These are phyloP conservation scores for Astrephomene gubernaculifera DNA, from an alignment of 139 green algal species.

Conservation along the genomic window DNA sequence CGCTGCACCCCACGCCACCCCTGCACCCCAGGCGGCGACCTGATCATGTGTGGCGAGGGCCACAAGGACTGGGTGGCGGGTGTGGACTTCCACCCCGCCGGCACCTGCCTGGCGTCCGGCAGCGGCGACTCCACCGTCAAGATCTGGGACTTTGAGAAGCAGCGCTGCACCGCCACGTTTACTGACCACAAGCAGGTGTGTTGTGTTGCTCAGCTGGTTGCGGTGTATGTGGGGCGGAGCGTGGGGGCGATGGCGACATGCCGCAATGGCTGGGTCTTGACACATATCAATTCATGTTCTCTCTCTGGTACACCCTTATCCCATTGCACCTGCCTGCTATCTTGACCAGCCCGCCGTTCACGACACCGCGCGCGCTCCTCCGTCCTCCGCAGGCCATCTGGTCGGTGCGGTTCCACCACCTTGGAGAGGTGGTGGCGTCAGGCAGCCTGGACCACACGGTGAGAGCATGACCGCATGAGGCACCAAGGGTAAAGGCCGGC, in stretches of 20 bases:
- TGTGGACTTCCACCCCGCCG: conserved; percentile 81
- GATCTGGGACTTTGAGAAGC: conserved; percentile 89
- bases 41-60: conserved; percentile 87
- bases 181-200: conserved; percentile 80
- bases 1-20: no score
- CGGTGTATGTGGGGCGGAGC: neutral
- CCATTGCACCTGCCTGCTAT: no score
- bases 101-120: conserved; percentile 76
- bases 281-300: no score
- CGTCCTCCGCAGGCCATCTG: conserved; percentile 20
- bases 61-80: conserved; percentile 89
- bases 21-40: conserved; percentile 58
- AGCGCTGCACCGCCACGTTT: conserved; percentile 83
- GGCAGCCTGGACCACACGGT: conserved; percentile 84
- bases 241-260: neutral
- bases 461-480: no score
- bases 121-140: conserved; percentile 84
- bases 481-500: no score
- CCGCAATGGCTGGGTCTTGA: no score
- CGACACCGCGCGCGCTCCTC: neutral
- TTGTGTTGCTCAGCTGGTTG: neutral
- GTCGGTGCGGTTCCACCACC: conserved; percentile 73
- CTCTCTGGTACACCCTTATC: no score
- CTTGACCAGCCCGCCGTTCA: neutral
- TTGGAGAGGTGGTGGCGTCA: conserved; percentile 79